A percentile compares a stretch with the other conserved stretches of the same genome.
Evolutionary conservation across 352 stramenopile species (phyloP).

Genomic region (Globisporangium ultimum): DNA sequence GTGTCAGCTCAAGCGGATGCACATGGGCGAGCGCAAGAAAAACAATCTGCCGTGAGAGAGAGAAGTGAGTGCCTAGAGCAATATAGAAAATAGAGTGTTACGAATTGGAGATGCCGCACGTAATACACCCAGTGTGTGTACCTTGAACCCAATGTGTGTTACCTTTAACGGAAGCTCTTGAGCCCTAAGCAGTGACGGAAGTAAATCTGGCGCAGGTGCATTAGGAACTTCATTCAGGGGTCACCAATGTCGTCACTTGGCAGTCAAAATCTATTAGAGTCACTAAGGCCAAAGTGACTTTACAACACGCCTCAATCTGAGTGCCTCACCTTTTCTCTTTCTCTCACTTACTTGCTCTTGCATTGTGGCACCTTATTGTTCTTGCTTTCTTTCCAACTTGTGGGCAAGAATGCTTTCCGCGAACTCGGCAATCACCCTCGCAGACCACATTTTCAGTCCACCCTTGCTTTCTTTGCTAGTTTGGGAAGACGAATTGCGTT

Average conservation of each 20-base stretch:
- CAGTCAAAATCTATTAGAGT: too few species aligned
- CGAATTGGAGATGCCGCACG: neutral
- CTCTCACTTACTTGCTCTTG: too few species aligned
- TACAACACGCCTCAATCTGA: too few species aligned
- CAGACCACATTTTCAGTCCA: conserved; percentile 36
- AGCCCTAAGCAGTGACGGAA: too few species aligned
- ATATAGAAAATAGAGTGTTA: neutral
- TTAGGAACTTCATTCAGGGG: too few species aligned
- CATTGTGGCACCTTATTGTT: too few species aligned
- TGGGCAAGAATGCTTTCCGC: conserved; percentile 38
- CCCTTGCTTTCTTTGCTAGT: conserved; percentile 8
- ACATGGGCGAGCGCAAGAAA: conserved; percentile 12
- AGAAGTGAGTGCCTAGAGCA: neutral
- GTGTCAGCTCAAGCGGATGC: conserved; percentile 9
- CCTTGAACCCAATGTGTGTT: too few species aligned
- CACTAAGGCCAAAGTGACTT: too few species aligned
- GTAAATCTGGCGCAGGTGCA: too few species aligned
- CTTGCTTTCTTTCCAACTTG: conserved; percentile 13
- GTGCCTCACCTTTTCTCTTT: too few species aligned
- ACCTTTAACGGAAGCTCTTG: too few species aligned
- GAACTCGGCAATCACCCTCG: conserved; percentile 49
- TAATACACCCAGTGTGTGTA: neutral
- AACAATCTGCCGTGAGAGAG: conserved; percentile 2
- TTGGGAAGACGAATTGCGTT: neutral
- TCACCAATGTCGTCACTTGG: too few species aligned